A percentile compares a stretch with the other conserved stretches of the same genome.
Evolutionary conservation across 495 filamentous ascomycete species (phyloP).

Genomic region (Penicillium alfredii): DNA sequence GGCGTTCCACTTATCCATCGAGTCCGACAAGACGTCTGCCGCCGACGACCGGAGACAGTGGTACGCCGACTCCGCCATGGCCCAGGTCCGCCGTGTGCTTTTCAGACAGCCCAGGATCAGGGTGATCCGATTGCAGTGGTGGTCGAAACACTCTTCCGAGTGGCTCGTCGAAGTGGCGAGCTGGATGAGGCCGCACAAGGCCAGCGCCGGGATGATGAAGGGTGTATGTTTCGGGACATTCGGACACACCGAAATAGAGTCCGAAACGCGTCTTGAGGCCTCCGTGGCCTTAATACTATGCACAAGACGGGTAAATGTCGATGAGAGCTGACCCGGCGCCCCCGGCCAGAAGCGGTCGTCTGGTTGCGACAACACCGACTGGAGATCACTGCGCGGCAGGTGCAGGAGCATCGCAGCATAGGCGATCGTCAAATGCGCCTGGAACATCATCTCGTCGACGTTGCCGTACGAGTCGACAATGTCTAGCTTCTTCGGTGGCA

Average conservation of each 20-base stretch:
- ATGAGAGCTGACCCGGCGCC: constrained; percentile 27
- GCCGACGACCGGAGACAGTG: constrained; percentile 25
- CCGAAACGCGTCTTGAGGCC: constrained; percentile 34
- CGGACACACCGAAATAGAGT: constrained; percentile 34
- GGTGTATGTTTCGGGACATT: constrained; percentile 35
- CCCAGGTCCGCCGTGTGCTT: constrained; percentile 30
- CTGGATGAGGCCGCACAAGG: constrained; percentile 36
- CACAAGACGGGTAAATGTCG: constrained; percentile 32
- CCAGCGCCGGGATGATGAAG: constrained; percentile 28
- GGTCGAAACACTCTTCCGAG: constrained; percentile 35
- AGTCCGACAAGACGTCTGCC: constrained; percentile 29
- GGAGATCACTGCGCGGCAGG: constrained; percentile 37
- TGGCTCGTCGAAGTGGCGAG: constrained; percentile 32
- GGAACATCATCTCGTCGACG: constrained; percentile 44
- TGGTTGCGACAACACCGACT: constrained; percentile 20
- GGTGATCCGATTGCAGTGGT: constrained; percentile 38
- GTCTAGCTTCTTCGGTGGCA: constrained; percentile 35
- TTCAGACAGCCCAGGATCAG: constrained; percentile 38
- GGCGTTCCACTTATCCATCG: constrained; percentile 29
- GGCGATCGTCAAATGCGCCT: constrained; percentile 36
- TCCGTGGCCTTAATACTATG: constrained; percentile 42
- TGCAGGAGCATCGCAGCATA: constrained; percentile 41
- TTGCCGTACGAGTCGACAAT: constrained; percentile 41
- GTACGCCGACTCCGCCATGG: constrained; percentile 25
- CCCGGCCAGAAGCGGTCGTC: constrained; percentile 26